These are phyloP conservation scores for Steccherinum ochraceum DNA, from an alignment of 768 basidiomycete genomes.

Conservation along the genomic window DNA sequence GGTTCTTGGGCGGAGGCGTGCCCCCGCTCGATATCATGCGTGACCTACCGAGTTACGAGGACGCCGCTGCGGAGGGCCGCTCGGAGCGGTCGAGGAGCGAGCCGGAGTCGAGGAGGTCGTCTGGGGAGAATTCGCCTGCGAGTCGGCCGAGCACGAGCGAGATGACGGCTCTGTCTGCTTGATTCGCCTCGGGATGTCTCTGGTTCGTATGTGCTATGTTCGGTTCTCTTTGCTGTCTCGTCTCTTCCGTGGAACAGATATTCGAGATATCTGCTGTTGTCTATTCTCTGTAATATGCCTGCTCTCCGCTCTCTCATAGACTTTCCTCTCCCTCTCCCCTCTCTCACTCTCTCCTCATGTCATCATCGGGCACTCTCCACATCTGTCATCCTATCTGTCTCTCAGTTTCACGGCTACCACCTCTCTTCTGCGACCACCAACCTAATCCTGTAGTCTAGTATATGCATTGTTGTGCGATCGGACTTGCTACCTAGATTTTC, in stretches of 20 bases:
- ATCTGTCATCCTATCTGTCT: not conserved
- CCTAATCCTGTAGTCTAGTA: too few species aligned
- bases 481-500: too few species aligned
- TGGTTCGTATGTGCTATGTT: not conserved
- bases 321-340: not conserved
- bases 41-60: slow-evolving; percentile 86
- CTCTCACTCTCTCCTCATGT: not conserved
- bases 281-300: not conserved
- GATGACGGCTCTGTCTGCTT: not conserved
- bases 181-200: not conserved
- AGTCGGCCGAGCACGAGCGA: not conserved
- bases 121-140: not conserved
- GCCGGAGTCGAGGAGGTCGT: not conserved
- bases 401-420: not conserved
- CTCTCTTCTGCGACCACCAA: too few species aligned
- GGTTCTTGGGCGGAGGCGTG: slow-evolving; percentile 86
- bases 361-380: not conserved
- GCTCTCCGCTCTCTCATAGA: not conserved
- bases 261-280: not conserved
- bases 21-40: slow-evolving; percentile 70
- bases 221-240: not conserved
- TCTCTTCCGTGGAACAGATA: not conserved
- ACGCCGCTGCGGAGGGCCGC: slow-evolving; percentile 25
- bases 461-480: too few species aligned
- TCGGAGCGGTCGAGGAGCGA: too few species aligned